A percentile compares a stretch with the other conserved stretches of the same genome.
Conservation (phyloP, 2,329 filamentous ascomycete species). For the Botrytis tulipae region DNA sequence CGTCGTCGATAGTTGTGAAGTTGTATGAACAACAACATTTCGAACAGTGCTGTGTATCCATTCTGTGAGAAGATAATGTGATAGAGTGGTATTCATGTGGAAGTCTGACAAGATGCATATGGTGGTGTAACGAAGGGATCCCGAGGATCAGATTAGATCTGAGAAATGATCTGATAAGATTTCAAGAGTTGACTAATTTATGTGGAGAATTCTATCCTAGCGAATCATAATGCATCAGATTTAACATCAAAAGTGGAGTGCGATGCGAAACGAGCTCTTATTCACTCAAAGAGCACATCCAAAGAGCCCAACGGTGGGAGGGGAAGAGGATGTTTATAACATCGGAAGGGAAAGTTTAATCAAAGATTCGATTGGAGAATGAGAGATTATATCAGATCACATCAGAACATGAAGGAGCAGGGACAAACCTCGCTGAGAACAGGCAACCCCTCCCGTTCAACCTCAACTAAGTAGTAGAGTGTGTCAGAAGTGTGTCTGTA, state of each 20-base stretch:
- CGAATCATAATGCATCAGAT: neutral
- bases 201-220: neutral
- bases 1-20: neutral
- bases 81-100: constrained; percentile 8
- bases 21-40: neutral
- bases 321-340: neutral
- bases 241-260: neutral
- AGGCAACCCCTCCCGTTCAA: neutral
- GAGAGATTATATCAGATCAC: neutral
- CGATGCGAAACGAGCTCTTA: neutral
- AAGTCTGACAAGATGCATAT: neutral
- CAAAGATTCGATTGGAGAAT: neutral
- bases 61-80: neutral
- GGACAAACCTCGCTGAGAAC: neutral
- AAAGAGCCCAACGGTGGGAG: neutral
- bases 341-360: neutral
- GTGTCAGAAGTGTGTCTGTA: neutral
- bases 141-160: constrained; percentile 14
- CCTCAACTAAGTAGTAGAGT: too few relatives aligned
- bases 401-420: neutral
- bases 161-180: constrained; percentile 14
- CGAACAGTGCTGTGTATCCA: neutral
- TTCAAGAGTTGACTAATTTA: neutral
- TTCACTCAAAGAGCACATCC: neutral
- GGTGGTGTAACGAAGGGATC: neutral